Evolutionary conservation across 176 grass and related monocot genomes (phyloP).

Genomic region (Oropetium thomaeum): DNA sequence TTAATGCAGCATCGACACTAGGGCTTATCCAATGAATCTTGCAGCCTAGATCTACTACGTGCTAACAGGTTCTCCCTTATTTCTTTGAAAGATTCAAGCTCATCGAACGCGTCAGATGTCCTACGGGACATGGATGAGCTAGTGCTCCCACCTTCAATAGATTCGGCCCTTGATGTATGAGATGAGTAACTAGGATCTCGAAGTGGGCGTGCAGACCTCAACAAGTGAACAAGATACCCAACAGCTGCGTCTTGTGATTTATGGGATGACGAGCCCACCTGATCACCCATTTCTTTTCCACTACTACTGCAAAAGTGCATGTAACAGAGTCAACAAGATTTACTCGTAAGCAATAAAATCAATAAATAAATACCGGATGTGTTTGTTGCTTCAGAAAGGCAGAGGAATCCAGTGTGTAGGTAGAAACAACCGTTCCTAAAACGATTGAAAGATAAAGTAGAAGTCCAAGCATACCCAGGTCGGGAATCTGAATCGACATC

Average conservation of each 20-base stretch:
- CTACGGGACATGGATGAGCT: constrained; percentile 69
- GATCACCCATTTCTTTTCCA: constrained; percentile 55
- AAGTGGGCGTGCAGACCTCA: constrained; percentile 62
- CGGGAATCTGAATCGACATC: constrained; percentile 92
- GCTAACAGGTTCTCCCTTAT: constrained; percentile 65
- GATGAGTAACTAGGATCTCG: constrained; percentile 68
- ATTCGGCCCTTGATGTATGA: constrained; percentile 58
- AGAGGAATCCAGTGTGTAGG: background rate
- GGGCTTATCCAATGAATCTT: constrained; percentile 44
- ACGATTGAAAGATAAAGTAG: background rate
- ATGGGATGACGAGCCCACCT: constrained; percentile 51
- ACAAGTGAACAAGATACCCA: constrained; percentile 75
- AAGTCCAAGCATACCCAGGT: constrained; percentile 57
- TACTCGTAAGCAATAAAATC: background rate
- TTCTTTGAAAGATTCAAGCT: constrained; percentile 74
- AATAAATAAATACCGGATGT: background rate
- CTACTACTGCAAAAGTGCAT: constrained; percentile 63
- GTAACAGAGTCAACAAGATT: background rate
- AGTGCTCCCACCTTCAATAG: constrained; percentile 43
- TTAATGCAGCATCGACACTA: constrained; percentile 16
- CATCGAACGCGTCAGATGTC: constrained; percentile 74
- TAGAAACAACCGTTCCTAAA: background rate
- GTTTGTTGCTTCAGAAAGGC: constrained; percentile 3
- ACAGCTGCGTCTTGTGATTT: constrained; percentile 93
- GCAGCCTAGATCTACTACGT: constrained; percentile 53